Base-by-base conservation (phyloP, 2,329 filamentous ascomycete species). In the Epicoccum sorghinum region DNA sequence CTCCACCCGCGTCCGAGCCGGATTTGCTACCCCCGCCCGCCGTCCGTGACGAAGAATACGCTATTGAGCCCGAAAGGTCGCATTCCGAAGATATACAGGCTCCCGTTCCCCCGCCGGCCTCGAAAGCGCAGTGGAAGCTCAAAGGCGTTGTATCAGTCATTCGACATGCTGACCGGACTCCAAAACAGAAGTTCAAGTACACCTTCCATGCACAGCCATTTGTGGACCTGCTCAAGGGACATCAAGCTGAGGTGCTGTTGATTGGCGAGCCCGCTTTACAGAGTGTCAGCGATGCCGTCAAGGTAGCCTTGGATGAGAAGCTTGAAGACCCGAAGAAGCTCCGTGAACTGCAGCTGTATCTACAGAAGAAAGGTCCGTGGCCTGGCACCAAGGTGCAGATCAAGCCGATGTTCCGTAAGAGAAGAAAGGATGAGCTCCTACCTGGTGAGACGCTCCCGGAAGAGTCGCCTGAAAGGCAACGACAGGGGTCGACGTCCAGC, bases 111-210 rank as follows among this genome's bases (percentile, higher is more conserved):
- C 77, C 80, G 4, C 80, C 80, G 30, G 77, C 79, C 3, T 89
- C 89, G 0, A 97, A 97, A 67, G 92, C 96, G 69, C 91, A 95
- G 9, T 99, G 95, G 95, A 98, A 96, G 74, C 80, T 99, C 47
- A 99, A 99, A 77, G 95, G 95, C 10, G 93, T 99, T 77, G 93
- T 99, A 0, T 93, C 93, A 2, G 95, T 99, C 13, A 92, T 99
- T 61, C 87, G 95, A 25, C 95, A 99, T 75, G 96, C 96, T 3
- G 95, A 99, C 77, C 89, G 95, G 52, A 99, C 95, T 1, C 95
- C 95, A 2, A 99, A 99, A 77, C 95, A 99, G 69, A 99, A 99
- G 73, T 97, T 97, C 82, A 99, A 99, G 73, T 99, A 98, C 68
- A 99, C 95, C 0, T 98, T 99, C 67, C 95, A 99, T 70, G 96